Percentiles rank a stretch among this genome's conserved stretches.
phyloP scores from a whole-genome alignment of 768 basidiomycete species.

The Rhizopogon vesiculosus region DNA sequence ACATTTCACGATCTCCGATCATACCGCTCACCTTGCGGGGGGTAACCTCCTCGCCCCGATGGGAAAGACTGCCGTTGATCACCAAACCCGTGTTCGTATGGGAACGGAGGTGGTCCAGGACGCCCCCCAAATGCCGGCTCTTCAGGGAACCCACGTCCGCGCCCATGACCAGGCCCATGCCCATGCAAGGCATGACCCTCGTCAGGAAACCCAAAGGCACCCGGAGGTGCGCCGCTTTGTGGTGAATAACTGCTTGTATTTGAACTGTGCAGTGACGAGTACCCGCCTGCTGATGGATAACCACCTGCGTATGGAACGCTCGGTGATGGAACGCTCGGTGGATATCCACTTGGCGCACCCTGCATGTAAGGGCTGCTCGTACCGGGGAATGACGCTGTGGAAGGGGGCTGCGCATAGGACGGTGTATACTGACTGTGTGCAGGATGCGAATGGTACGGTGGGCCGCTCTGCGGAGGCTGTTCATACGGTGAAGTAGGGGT shows the following conservation, averaged over 20 bases:
- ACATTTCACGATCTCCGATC: not conserved
- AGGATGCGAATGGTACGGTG: constrained; percentile 5
- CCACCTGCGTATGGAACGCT: not conserved
- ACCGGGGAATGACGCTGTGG: not conserved
- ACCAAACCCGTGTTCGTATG: not conserved
- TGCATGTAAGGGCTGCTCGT: not conserved
- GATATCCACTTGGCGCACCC: not conserved
- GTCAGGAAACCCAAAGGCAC: constrained; percentile 9
- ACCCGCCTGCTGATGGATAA: not conserved
- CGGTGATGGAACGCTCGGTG: not conserved
- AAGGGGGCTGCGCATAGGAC: constrained; percentile 13
- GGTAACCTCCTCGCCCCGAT: not conserved
- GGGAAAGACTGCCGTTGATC: not conserved
- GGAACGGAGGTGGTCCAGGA: constrained; percentile 1
- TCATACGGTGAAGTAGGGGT: constrained; percentile 11
- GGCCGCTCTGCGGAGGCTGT: not conserved
- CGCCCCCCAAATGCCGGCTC: constrained; percentile 26
- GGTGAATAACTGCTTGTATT: not conserved
- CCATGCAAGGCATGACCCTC: constrained; percentile 8
- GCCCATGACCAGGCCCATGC: constrained; percentile 22
- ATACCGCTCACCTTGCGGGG: constrained; percentile 1
- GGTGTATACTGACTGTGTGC: constrained; percentile 25
- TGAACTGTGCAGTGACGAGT: not conserved
- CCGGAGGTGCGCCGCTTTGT: constrained; percentile 16
- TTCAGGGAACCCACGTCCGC: constrained; percentile 34